phyloP scores from a whole-genome alignment of 345 rosid genomes.

The Microthlaspi erraticum region DNA sequence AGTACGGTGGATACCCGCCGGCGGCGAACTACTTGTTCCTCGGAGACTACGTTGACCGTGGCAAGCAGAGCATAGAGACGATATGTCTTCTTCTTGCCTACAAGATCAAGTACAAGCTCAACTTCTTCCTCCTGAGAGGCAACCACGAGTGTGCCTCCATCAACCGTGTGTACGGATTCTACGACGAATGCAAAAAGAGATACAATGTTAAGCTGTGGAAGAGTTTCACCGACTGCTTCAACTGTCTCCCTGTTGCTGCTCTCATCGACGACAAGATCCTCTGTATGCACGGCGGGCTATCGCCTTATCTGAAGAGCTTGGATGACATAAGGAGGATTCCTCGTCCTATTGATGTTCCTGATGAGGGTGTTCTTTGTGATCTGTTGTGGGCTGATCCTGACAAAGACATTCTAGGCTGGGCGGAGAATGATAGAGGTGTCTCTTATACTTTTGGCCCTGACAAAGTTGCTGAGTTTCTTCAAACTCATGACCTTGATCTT shows the following conservation, averaged over 20 bases:
- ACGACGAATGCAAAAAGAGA: conserved; percentile 77
- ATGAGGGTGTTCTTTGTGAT: conserved; percentile 29
- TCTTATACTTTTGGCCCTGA: conserved; percentile 73
- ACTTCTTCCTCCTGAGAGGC: conserved; percentile 50
- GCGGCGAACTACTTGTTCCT: conserved; percentile 32
- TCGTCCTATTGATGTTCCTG: conserved; percentile 34
- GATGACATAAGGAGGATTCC: conserved; percentile 30
- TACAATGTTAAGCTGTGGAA: conserved; percentile 80
- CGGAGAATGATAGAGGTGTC: conserved; percentile 88
- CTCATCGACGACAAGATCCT: conserved; percentile 31
- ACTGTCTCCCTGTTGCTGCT: conserved; percentile 46
- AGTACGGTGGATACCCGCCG: conserved; percentile 21
- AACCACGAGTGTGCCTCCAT: conserved; percentile 76
- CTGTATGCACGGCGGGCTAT: conserved; percentile 28
- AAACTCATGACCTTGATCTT: conserved; percentile 33
- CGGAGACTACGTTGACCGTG: conserved; percentile 28
- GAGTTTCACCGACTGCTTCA: conserved; percentile 66
- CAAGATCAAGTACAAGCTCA: conserved; percentile 30
- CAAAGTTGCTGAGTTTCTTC: conserved; percentile 53
- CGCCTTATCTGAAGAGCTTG: conserved; percentile 29
- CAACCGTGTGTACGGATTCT: conserved; percentile 76
- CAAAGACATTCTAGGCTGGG: conserved; percentile 21
- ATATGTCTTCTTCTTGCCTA: conserved; percentile 50
- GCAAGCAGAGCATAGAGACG: conserved; percentile 55
- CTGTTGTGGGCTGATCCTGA: conserved; percentile 32